Conservation (phyloP, 108 stramenopile species). For the Licmophora abbreviata region DNA sequence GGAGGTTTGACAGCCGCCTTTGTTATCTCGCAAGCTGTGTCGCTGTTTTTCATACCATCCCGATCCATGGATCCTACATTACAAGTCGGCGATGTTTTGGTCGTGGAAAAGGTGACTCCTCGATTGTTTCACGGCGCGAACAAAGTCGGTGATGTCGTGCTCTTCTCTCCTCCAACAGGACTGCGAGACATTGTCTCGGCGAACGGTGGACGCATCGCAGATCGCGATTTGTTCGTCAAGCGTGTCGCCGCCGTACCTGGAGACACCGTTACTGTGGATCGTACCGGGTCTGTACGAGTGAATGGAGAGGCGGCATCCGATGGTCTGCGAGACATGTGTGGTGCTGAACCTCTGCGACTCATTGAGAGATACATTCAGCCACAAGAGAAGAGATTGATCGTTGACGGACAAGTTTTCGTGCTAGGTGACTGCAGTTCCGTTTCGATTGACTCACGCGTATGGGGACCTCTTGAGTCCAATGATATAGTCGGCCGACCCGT, state of each 20-base stretch:
- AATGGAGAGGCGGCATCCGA: constrained; percentile 17
- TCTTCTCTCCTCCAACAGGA: constrained; percentile 37
- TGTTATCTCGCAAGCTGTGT: constrained; percentile 35
- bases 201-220: constrained; percentile 25
- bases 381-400: constrained; percentile 11
- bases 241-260: constrained; percentile 48
- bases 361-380: constrained; percentile 28
- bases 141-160: constrained; percentile 32
- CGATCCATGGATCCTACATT: constrained; percentile 55
- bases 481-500: constrained; percentile 41
- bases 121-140: constrained; percentile 6
- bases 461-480: constrained; percentile 32
- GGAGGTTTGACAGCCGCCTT: constrained; percentile 33
- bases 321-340: constrained; percentile 26
- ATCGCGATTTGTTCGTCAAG: constrained; percentile 58
- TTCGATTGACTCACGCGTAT: constrained; percentile 61
- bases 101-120: constrained; percentile 55
- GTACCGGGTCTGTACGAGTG: constrained; percentile 26
- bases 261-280: constrained; percentile 33
- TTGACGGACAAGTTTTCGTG: constrained; percentile 42
- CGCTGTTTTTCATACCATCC: constrained; percentile 49
- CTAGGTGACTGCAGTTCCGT: constrained; percentile 57
- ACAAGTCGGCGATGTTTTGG: constrained; percentile 45
- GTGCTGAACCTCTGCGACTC: constrained; percentile 32
- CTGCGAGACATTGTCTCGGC: constrained; percentile 30